Base-by-base conservation (phyloP, 2,329 filamentous ascomycete species). In the Alternaria sp. region DNA sequence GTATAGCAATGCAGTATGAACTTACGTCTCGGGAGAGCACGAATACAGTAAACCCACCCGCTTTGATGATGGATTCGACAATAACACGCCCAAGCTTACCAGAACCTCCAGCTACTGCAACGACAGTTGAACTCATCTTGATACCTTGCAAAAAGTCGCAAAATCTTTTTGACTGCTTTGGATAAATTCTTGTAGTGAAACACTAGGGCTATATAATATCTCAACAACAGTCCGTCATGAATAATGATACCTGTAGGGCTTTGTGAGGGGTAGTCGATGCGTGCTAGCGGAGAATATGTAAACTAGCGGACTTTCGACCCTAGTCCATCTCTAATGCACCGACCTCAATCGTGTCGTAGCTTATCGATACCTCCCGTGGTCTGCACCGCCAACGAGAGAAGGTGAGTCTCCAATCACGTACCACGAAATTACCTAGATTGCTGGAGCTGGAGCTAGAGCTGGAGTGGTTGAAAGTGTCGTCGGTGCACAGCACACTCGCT, bases 51-150 rank as follows among this genome's bases (percentile, higher is more conserved):
- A 49, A 53, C 7, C 28, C 16, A 1, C 52, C 57, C 34, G 54
- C 25, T 7, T 34, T 43, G 20, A 59, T 18, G 20, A 59, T 46
- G 20, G 51, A 40, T 14, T 59, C 69, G 41, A 67, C 62, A 27
- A 71, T 66, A 30, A 59, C 55, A 30, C 64, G 64, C 22, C 69
- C 69, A 38, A 70, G 32, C 32, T 36, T 36, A 3, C 32, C 32
- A 16, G 66, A 66, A 5, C 69, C 69, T 34, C 67, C 67, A 4
- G 69, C 67, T 25, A 69, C 57, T 22, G 67, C 67, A 41, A 72
- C 54, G 48, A 51, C 62, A n/a, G 25, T 18, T n/a, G 54, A 56
- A 28, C 18, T 20, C 44, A 56, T 56, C 3, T 41, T 10, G 38
- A 40, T 41, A 11, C 2, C 10, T 41, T 41, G 18, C 3, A 20